Conservation (phyloP, 2,329 filamentous ascomycete genomes). For the Colletotrichum spinosum region DNA sequence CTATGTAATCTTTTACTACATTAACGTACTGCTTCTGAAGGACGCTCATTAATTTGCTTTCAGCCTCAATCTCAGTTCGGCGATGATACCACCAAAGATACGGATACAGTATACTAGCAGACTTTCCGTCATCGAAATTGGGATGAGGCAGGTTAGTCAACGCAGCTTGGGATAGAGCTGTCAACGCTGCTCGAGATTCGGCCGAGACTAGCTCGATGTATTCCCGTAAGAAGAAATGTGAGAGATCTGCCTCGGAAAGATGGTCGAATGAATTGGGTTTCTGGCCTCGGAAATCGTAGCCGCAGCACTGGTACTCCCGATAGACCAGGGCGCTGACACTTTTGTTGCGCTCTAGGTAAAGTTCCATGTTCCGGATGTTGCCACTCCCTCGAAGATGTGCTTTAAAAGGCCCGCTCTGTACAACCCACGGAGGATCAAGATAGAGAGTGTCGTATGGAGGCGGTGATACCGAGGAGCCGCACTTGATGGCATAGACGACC, state of each 20-base stretch:
- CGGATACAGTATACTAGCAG: not conserved
- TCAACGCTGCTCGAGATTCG: not conserved
- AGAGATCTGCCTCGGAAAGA: not conserved
- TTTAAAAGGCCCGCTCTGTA: not conserved
- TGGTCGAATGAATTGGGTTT: not conserved
- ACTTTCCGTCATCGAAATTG: not conserved
- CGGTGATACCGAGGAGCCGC: not conserved
- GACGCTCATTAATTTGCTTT: not conserved
- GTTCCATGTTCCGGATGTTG: not conserved
- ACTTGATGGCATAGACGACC: not conserved
- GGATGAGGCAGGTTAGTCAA: not conserved
- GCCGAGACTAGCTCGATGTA: not conserved
- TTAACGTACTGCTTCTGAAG: not conserved
- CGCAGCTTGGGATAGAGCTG: not conserved
- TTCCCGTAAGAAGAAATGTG: not conserved
- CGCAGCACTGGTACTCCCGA: not conserved
- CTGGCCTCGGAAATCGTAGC: not conserved
- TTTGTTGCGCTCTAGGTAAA: conserved; percentile 9
- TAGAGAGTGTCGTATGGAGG: not conserved
- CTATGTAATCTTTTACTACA: not conserved
- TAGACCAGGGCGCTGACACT: not conserved
- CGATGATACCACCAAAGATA: conserved; percentile 13
- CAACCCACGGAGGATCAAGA: not conserved
- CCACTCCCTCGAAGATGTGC: not conserved
- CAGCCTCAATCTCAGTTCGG: not conserved